These are phyloP conservation scores for Plasmodium chabaudi DNA, from an alignment of 169 alveolate species.

Conservation along the genomic window DNA sequence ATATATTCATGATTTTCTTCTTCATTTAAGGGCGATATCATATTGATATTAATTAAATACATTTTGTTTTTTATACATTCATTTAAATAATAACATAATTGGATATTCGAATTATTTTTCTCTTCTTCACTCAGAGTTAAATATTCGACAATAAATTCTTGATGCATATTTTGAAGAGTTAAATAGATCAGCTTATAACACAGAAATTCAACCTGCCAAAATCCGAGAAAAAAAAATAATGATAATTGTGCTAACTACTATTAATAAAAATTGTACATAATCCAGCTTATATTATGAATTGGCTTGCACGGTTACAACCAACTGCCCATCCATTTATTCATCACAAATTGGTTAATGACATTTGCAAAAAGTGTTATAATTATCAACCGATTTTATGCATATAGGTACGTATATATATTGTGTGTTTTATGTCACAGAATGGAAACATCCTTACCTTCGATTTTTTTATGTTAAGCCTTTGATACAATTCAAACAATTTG, in stretches of 20 bases:
- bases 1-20: slow-evolving; percentile 47
- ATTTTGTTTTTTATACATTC: slow-evolving; percentile 61
- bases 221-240: slow-evolving; percentile 9
- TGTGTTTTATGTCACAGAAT: not conserved
- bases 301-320: no score
- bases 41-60: slow-evolving; percentile 60
- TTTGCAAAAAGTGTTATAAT: no score
- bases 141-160: slow-evolving; percentile 59
- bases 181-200: slow-evolving; percentile 78
- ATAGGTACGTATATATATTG: slow-evolving; percentile 1
- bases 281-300: no score
- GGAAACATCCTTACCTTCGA: slow-evolving; percentile 17
- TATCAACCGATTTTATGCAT: not conserved
- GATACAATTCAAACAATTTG: slow-evolving; percentile 89
- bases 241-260: no score
- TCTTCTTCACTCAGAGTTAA: slow-evolving; percentile 57
- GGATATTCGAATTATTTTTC: slow-evolving; percentile 41
- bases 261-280: no score
- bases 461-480: slow-evolving; percentile 80
- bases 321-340: not conserved
- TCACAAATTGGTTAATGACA: no score
- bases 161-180: slow-evolving; percentile 82
- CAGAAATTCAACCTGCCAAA: slow-evolving; percentile 76
- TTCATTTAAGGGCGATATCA: slow-evolving; percentile 54
- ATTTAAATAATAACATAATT: slow-evolving; percentile 49